Evolutionary conservation across 2,329 filamentous ascomycete species (phyloP).

Genomic region (Aspergillus melleus): DNA sequence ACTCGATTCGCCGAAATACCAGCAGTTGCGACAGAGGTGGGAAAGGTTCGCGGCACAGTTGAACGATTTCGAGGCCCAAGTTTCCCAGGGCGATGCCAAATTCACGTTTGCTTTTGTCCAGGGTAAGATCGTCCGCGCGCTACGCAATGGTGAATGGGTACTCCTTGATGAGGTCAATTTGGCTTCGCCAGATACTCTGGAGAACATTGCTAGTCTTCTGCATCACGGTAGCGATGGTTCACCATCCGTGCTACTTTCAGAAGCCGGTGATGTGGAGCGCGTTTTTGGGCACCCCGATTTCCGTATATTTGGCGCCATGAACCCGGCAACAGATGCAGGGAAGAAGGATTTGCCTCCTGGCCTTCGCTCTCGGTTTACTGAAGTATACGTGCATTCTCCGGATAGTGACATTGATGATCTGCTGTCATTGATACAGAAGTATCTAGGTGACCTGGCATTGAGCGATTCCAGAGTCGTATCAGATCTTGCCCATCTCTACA

Average conservation of each 20-base stretch:
- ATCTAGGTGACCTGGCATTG: constrained; percentile 70
- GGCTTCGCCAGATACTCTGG: constrained; percentile 89
- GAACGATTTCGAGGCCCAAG: constrained; percentile 75
- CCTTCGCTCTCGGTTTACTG: constrained; percentile 88
- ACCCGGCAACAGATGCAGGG: constrained; percentile 94
- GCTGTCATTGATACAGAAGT: constrained; percentile 82
- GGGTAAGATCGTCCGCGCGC: constrained; percentile 93
- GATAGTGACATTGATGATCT: constrained; percentile 85
- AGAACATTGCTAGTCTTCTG: constrained; percentile 87
- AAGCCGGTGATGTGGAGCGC: constrained; percentile 89
- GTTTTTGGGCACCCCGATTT: constrained; percentile 90
- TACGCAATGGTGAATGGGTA: constrained; percentile 94
- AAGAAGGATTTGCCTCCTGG: constrained; percentile 91
- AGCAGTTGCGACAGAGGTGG: constrained; percentile 70
- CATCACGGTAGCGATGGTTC: constrained; percentile 67
- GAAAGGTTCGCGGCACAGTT: constrained; percentile 73
- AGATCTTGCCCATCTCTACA: constrained; percentile 82
- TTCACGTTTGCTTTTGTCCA: constrained; percentile 97
- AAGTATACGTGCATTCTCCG: constrained; percentile 89
- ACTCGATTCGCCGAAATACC: constrained; percentile 54
- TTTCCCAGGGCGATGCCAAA: constrained; percentile 68
- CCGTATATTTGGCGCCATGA: constrained; percentile 97
- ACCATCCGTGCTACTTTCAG: constrained; percentile 84
- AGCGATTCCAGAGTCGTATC: constrained; percentile 72
- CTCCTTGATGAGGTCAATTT: constrained; percentile 96